Percentiles rank a stretch among this genome's conserved stretches.
These are phyloP conservation scores for Furcasterigmium sp. DNA, from an alignment of 2,329 filamentous ascomycete species.

Conservation along the genomic window DNA sequence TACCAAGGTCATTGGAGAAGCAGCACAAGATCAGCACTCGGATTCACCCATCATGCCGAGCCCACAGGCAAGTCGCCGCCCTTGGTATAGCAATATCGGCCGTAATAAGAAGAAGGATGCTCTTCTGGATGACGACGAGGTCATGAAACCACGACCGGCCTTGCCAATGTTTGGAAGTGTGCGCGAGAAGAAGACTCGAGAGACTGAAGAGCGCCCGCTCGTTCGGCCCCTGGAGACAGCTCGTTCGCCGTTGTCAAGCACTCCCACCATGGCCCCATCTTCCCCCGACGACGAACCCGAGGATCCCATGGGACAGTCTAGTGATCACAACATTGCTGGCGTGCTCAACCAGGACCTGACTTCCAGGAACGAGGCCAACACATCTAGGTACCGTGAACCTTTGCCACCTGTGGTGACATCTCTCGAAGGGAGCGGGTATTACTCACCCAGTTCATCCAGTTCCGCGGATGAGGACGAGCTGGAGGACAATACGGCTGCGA, in stretches of 20 bases:
- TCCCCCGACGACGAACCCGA: conserved; percentile 20
- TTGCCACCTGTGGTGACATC: conserved; percentile 67
- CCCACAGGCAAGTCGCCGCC: conserved; percentile 30
- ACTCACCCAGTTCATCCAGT: conserved; percentile 49
- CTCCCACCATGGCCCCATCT: conserved; percentile 13
- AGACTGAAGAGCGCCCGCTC: conserved; percentile 54
- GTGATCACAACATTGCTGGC: conserved; percentile 53
- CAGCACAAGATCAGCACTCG: conserved; percentile 27
- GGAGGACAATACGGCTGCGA: neutral
- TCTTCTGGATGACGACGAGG: conserved; percentile 53
- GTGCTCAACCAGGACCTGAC: conserved; percentile 50
- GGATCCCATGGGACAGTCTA: conserved; percentile 43
- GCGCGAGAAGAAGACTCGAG: conserved; percentile 53
- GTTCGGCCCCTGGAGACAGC: conserved; percentile 45
- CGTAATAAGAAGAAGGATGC: conserved; percentile 47
- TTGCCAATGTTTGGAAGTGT: conserved; percentile 73
- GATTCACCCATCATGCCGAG: conserved; percentile 34
- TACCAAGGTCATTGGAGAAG: conserved; percentile 48
- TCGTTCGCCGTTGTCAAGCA: conserved; percentile 19
- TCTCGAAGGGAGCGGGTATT: conserved; percentile 59
- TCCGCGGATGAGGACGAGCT: conserved; percentile 32
- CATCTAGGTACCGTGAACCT: conserved; percentile 55
- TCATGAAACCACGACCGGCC: conserved; percentile 70
- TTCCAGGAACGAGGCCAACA: conserved; percentile 49
- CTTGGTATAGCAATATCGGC: conserved; percentile 41